These are phyloP conservation scores for Trichaptum fuscoviolaceum DNA, from an alignment of 768 basidiomycete genomes.

Conservation along the genomic window DNA sequence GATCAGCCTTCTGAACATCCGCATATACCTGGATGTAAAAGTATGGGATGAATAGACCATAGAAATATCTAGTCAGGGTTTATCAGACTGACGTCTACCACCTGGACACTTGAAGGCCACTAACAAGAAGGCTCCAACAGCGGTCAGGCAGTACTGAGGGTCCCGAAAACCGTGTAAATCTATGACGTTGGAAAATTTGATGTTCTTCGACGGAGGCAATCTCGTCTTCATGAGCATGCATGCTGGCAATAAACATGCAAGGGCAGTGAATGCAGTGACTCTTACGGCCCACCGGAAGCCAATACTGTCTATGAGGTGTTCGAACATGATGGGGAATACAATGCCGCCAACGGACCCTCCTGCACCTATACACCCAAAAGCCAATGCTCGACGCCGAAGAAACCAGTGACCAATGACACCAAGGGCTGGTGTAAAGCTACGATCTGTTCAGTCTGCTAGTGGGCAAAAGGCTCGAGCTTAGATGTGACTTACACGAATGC, in stretches of 20 bases:
- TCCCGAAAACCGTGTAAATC: conserved; percentile 25
- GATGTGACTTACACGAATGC: conserved; percentile 18
- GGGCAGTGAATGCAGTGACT: conserved; percentile 22
- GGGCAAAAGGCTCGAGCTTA: neutral
- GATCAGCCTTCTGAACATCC: conserved; percentile 17
- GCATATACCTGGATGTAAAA: conserved; percentile 31
- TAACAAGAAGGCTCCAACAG: conserved; percentile 18
- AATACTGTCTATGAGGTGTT: conserved; percentile 30
- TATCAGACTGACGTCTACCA: neutral
- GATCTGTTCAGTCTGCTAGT: neutral
- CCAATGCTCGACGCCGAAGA: conserved; percentile 28
- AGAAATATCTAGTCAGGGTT: conserved; percentile 20
- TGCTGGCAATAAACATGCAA: conserved; percentile 18
- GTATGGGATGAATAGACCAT: conserved; percentile 29
- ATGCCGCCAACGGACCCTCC: conserved; percentile 44
- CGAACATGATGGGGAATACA: conserved; percentile 47
- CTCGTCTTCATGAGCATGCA: neutral
- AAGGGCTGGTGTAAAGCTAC: conserved; percentile 28
- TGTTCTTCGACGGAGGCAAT: conserved; percentile 9
- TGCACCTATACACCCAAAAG: conserved; percentile 31
- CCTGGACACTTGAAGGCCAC: conserved; percentile 7
- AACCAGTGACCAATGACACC: conserved; percentile 32
- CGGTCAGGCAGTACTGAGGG: conserved; percentile 17
- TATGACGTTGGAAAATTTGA: conserved; percentile 18
- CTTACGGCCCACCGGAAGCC: conserved; percentile 29